Evolutionary conservation across 768 basidiomycete species (phyloP), one percentile per base, ranked within the genome.

Genomic region (Suillus bovinus): DNA sequence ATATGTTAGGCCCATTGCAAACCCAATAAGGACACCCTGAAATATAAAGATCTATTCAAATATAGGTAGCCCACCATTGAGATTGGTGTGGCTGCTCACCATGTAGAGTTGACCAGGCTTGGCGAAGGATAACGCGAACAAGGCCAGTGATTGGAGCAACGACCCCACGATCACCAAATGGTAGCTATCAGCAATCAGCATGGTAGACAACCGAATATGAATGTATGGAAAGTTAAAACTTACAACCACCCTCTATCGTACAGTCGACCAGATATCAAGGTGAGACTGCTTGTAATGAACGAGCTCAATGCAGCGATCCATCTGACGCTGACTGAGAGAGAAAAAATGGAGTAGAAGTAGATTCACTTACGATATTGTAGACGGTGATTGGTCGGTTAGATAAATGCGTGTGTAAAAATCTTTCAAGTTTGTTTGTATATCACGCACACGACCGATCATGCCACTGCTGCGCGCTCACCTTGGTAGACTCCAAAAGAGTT

Each of bases 231-330:
- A n/a, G n/a, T n/a, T 29, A 36, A 1, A 29, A 57, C 74, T 60
- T 64, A 78, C 78, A 80, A 81, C 68, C 80, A 79, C 56, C 82
- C 82, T 20, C 71, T 71, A 54, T 83, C 82, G 63, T 80, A 80
- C 2, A 76, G 72, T 57, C 76, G 72, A 7, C 82, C 82, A 7
- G 77, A 71, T 38, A 81, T 61, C 22, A 80, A 65, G 3, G 80
- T 79, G 44, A 70, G 67, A 0, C 74, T 70, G 16, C 80, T 63
- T 11, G 76, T 64, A 9, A 82, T 69, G 36, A 79, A 74, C 4
- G 80, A 64, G 59, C 80, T 78, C 16, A 78, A 69, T 38, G 80
- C 78, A n/a, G 81, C 82, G 58, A 84, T 75, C 71, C 70, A 75
- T 16, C 69, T 70, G 36, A 27, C 34, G 22, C 5, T 22, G 5